Evolutionary conservation across 257 asterid species (phyloP).

Genomic region (Handroanthus guayacan): DNA sequence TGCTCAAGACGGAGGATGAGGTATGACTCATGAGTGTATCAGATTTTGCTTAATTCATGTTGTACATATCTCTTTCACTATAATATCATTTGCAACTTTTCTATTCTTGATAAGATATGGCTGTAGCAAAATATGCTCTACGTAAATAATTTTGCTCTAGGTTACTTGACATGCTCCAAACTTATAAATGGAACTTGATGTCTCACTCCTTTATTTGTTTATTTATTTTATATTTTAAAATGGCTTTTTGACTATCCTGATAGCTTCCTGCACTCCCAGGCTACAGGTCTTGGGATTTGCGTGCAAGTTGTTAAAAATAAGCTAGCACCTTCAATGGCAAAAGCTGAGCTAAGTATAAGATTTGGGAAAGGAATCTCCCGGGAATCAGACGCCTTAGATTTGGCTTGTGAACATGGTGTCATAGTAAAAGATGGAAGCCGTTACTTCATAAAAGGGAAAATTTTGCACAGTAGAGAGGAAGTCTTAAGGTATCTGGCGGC

Average conservation of each 20-base stretch:
- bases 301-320: slow-evolving; percentile 90
- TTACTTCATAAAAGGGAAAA: slow-evolving; percentile 66
- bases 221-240: too few relatives aligned
- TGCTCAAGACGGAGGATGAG: slow-evolving; percentile 70
- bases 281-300: slow-evolving; percentile 79
- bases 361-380: slow-evolving; percentile 78
- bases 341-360: slow-evolving; percentile 69
- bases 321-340: slow-evolving; percentile 77
- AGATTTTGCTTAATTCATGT: background rate
- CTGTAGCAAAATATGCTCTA: too few relatives aligned
- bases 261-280: slow-evolving; percentile 48
- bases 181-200: too few relatives aligned
- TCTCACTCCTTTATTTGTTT: too few relatives aligned
- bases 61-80: slow-evolving; percentile 9
- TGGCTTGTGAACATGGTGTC: slow-evolving; percentile 88
- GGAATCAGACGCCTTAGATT: slow-evolving; percentile 75
- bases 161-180: too few relatives aligned
- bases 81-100: slow-evolving; percentile 7
- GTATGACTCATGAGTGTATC: slow-evolving; percentile 41
- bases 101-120: background rate
- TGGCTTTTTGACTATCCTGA: too few relatives aligned
- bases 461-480: slow-evolving; percentile 61
- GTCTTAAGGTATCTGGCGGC: slow-evolving; percentile 66
- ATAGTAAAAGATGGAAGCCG: slow-evolving; percentile 60
- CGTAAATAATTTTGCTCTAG: too few relatives aligned